Conservation (phyloP, 2,329 filamentous ascomycete species). For the Tolypocladium tundrense region DNA sequence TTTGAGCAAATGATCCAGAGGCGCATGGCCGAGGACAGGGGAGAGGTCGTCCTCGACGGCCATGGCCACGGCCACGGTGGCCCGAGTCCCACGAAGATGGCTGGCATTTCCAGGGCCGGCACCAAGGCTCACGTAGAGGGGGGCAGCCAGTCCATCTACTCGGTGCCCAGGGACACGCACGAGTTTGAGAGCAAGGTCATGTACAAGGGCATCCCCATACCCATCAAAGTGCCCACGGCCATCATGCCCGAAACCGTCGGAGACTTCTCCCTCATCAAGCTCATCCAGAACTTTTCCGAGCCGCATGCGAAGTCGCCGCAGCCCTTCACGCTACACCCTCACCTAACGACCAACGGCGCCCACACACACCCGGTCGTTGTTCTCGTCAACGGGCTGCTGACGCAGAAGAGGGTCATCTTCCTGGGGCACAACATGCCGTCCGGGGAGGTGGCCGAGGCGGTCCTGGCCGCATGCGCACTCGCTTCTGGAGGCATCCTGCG, state of each 20-base stretch:
- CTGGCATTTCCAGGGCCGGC: constrained; percentile 48
- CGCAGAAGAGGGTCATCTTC: constrained; percentile 94
- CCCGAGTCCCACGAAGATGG: constrained; percentile 34
- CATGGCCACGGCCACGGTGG: constrained; percentile 26
- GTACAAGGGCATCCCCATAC: constrained; percentile 94
- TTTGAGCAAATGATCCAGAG: constrained; percentile 91
- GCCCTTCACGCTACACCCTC: constrained; percentile 76
- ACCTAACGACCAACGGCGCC: constrained; percentile 84
- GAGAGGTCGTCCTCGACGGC: constrained; percentile 28
- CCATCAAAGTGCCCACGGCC: constrained; percentile 90
- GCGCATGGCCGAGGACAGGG: constrained; percentile 57
- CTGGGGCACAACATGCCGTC: constrained; percentile 91
- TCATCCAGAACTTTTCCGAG: constrained; percentile 87
- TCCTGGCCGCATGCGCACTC: constrained; percentile 89
- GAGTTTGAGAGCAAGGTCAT: constrained; percentile 93
- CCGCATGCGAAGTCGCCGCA: constrained; percentile 75
- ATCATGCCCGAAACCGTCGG: constrained; percentile 92
- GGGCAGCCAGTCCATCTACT: constrained; percentile 49
- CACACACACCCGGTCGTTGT: constrained; percentile 92
- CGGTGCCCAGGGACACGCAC: constrained; percentile 85
- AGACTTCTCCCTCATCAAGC: constrained; percentile 93
- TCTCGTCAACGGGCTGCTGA: constrained; percentile 85
- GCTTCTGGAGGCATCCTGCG: constrained; percentile 86
- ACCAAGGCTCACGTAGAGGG: constrained; percentile 53
- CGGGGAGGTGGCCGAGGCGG: constrained; percentile 93